A percentile compares a stretch with the other conserved stretches of the same genome.
These are phyloP conservation scores for Aspergillus panamensis DNA, from an alignment of 495 filamentous ascomycete genomes.

Conservation along the genomic window DNA sequence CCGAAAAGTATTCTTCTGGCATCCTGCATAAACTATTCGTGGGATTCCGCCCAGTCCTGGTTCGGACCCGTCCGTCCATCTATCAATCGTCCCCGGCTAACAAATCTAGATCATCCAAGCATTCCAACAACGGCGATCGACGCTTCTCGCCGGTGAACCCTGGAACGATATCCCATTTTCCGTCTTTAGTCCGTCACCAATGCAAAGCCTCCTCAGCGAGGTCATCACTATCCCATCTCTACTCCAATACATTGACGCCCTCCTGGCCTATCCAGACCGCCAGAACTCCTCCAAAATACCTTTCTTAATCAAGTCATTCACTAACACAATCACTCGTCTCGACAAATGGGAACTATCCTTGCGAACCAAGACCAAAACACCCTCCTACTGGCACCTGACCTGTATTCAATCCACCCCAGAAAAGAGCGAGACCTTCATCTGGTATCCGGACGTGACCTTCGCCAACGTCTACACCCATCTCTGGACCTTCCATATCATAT, in stretches of 20 bases:
- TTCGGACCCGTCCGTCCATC: constrained; percentile 6
- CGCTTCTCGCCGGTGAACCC: constrained; percentile 24
- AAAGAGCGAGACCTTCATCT: constrained; percentile 10
- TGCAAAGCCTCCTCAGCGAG: constrained; percentile 31
- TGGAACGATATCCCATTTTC: constrained; percentile 32
- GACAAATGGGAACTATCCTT: background rate
- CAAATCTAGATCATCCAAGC: constrained; percentile 10
- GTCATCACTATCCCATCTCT: constrained; percentile 28
- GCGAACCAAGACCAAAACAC: background rate
- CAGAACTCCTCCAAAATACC: background rate
- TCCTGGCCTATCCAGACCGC: background rate
- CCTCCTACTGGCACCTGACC: background rate
- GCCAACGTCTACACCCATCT: constrained; percentile 35
- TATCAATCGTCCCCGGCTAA: background rate
- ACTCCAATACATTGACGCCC: constrained; percentile 19
- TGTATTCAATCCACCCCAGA: background rate
- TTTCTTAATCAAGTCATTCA: background rate
- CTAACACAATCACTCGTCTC: background rate
- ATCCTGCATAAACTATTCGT: constrained; percentile 34
- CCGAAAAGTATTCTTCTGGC: constrained; percentile 23
- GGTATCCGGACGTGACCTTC: constrained; percentile 33
- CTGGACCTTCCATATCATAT: constrained; percentile 37
- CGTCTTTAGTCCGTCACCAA: constrained; percentile 21
- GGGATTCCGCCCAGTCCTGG: constrained; percentile 33
- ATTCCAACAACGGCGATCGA: constrained; percentile 19